Conservation (phyloP, 208 protist genomes). For the Leishmania major region DNA sequence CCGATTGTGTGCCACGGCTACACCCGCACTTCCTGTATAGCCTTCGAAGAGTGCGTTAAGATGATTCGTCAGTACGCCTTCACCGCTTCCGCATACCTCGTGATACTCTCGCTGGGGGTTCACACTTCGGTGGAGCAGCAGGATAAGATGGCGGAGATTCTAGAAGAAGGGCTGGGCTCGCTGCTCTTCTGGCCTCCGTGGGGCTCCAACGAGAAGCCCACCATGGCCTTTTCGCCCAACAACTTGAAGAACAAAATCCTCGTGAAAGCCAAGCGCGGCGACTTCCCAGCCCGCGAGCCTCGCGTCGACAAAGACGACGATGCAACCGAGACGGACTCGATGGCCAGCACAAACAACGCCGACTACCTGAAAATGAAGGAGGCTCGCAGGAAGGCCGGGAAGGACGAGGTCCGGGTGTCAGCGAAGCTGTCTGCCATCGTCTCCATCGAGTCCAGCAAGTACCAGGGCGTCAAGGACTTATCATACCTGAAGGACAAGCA, state of each 20-base stretch:
- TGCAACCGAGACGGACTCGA: slow-evolving; percentile 25
- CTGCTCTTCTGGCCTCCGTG: slow-evolving; percentile 54
- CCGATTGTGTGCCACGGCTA: slow-evolving; percentile 87
- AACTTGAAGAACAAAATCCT: slow-evolving; percentile 60
- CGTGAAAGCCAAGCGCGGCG: slow-evolving; percentile 58
- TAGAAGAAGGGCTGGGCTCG: slow-evolving; percentile 56
- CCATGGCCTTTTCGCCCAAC: slow-evolving; percentile 55
- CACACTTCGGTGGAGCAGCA: slow-evolving; percentile 69
- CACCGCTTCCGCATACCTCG: slow-evolving; percentile 56
- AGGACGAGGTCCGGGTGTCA: slow-evolving; percentile 31
- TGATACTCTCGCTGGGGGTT: slow-evolving; percentile 86
- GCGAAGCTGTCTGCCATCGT: slow-evolving; percentile 54
- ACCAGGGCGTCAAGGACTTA: slow-evolving; percentile 61
- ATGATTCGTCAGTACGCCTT: slow-evolving; percentile 76
- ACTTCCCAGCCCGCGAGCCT: slow-evolving; percentile 21
- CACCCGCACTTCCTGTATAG: slow-evolving; percentile 77
- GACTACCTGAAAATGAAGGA: slow-evolving; percentile 31
- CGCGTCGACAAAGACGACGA: slow-evolving; percentile 50
- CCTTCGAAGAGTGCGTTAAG: slow-evolving; percentile 59
- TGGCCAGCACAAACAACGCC: slow-evolving; percentile 16
- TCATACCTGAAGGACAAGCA: slow-evolving; percentile 53
- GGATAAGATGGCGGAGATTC: slow-evolving; percentile 71
- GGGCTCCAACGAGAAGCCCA: slow-evolving; percentile 40
- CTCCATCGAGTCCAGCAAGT: slow-evolving; percentile 67
- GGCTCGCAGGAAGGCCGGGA: slow-evolving; percentile 22